Conservation (phyloP, 108 stramenopile species). For the Skeletonema tropicum region DNA sequence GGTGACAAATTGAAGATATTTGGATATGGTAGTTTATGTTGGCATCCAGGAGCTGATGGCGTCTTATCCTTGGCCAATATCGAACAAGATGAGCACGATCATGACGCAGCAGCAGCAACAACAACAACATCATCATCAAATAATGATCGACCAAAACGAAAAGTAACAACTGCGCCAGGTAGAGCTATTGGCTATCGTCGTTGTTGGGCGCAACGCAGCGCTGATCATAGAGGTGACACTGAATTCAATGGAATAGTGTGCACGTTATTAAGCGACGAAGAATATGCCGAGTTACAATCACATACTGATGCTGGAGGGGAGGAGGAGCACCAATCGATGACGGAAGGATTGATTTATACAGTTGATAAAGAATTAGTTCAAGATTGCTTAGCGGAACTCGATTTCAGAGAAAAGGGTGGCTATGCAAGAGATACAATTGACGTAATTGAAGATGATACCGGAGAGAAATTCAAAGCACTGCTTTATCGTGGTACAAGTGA, state of each 20-base stretch:
- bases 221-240: constrained; percentile 84
- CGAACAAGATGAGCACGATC: constrained; percentile 29
- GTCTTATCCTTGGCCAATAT: constrained; percentile 52
- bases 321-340: constrained; percentile 39
- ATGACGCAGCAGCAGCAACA: constrained; percentile 3
- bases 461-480: constrained; percentile 63
- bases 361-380: constrained; percentile 70
- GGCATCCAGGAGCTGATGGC: constrained; percentile 80
- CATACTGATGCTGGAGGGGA: not conserved
- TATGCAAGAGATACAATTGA: constrained; percentile 83
- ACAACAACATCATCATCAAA: not conserved
- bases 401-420: constrained; percentile 89
- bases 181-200: constrained; percentile 70
- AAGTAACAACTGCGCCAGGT: constrained; percentile 44
- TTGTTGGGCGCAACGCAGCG: constrained; percentile 81
- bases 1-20: constrained; percentile 65
- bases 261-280: constrained; percentile 77
- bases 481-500: constrained; percentile 85
- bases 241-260: constrained; percentile 85
- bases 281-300: constrained; percentile 42
- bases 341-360: constrained; percentile 77
- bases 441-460: constrained; percentile 76
- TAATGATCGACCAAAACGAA: not conserved
- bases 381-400: constrained; percentile 81
- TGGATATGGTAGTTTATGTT: constrained; percentile 88